These are phyloP conservation scores for Raffaelea albimanens DNA, from an alignment of 2,329 filamentous ascomycete species.

Conservation along the genomic window DNA sequence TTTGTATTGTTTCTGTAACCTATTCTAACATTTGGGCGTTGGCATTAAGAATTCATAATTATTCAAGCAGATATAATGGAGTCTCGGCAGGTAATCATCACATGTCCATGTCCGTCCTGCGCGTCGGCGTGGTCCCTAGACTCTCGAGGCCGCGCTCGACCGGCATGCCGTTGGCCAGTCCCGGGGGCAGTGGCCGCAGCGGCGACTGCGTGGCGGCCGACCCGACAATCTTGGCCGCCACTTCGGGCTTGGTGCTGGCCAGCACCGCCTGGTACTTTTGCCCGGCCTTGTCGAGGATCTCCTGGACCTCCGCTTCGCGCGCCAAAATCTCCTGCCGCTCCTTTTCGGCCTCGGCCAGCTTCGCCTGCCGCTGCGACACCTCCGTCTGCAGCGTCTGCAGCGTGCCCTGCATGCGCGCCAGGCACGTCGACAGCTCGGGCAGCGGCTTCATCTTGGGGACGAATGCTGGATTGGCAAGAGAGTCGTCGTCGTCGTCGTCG, in stretches of 20 bases:
- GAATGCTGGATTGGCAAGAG: conserved; percentile 11
- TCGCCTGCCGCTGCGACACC: conserved; percentile 48
- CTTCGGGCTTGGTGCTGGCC: conserved; percentile 13
- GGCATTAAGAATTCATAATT: not conserved
- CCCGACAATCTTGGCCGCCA: conserved; percentile 3
- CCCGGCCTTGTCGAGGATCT: conserved; percentile 69
- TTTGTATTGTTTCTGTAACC: not conserved
- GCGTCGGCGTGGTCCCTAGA: conserved; percentile 33
- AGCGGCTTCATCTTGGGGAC: conserved; percentile 66
- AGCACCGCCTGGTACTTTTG: conserved; percentile 45
- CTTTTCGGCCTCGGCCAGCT: conserved; percentile 55
- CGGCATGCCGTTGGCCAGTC: conserved; percentile 17
- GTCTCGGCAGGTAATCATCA: too few species aligned
- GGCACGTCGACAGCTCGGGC: conserved; percentile 59
- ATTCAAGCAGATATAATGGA: too few species aligned
- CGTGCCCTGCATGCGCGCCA: conserved; percentile 53
- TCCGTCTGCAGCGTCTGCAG: conserved; percentile 55
- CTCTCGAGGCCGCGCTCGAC: conserved; percentile 36
- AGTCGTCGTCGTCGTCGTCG: conserved; percentile 13
- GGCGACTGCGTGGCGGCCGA: conserved; percentile 18
- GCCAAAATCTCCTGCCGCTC: conserved; percentile 60
- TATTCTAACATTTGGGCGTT: conserved; percentile 2
- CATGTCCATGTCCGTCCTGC: conserved; percentile 19
- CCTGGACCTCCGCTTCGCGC: conserved; percentile 72
- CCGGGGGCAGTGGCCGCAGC: conserved; percentile 17